Conservation (phyloP, 176 grass and related monocot species). For the Musa troglodytarum region DNA sequence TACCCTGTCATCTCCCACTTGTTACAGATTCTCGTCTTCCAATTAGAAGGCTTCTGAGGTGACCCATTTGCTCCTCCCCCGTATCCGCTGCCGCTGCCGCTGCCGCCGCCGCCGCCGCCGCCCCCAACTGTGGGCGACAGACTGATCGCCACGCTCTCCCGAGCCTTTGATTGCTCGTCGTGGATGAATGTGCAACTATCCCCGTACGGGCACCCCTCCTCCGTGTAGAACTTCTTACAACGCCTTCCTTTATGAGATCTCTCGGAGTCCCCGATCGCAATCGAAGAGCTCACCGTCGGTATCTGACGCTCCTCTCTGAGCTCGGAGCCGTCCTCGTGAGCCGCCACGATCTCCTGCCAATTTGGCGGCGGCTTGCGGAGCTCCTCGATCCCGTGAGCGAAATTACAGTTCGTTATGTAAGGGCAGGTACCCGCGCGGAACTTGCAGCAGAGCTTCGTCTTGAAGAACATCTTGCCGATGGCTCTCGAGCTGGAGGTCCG, state of each 20-base stretch:
- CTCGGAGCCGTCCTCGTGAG: slow-evolving; percentile 56
- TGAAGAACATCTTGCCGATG: slow-evolving; percentile 99
- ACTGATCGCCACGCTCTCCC: slow-evolving; percentile 91
- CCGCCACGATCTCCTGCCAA: slow-evolving; percentile 89
- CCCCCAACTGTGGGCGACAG: slow-evolving; percentile 61
- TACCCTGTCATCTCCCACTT: slow-evolving; percentile 99
- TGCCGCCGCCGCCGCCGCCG: not conserved
- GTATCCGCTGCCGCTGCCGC: slow-evolving; percentile 1
- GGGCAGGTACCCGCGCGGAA: slow-evolving; percentile 86
- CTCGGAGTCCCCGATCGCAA: slow-evolving; percentile 30
- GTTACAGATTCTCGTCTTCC: slow-evolving; percentile 98
- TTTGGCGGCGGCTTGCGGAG: slow-evolving; percentile 95
- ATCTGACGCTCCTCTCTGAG: slow-evolving; percentile 58
- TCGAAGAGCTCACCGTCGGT: slow-evolving; percentile 55
- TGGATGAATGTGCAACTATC: slow-evolving; percentile 85
- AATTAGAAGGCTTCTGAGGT: slow-evolving; percentile 77
- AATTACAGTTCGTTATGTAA: slow-evolving; percentile 96
- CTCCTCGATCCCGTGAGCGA: slow-evolving; percentile 97
- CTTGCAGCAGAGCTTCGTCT: slow-evolving; percentile 98
- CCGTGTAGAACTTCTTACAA: slow-evolving; percentile 99
- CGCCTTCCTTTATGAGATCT: slow-evolving; percentile 84
- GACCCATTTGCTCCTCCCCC: slow-evolving; percentile 14
- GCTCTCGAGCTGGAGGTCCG: slow-evolving; percentile 48
- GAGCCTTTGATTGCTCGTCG: slow-evolving; percentile 81
- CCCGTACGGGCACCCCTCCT: slow-evolving; percentile 88